Evolutionary conservation across 192 early-diverging fungal species (phyloP).

Genomic region (Linnemannia elongata): DNA sequence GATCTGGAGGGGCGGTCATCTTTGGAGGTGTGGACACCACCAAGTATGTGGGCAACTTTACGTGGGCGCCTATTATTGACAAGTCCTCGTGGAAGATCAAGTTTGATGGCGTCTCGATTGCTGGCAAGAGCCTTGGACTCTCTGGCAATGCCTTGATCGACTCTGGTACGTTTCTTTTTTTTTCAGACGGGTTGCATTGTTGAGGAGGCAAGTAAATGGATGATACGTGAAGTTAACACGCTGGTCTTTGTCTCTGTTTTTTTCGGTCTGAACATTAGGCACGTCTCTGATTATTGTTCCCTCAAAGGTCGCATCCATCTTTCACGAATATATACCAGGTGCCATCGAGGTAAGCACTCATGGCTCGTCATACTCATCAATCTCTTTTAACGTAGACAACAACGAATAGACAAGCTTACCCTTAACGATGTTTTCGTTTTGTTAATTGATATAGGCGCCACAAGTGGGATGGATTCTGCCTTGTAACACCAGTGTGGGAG

Average conservation of each 20-base stretch:
- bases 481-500: conserved; percentile 49
- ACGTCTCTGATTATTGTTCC: conserved; percentile 48
- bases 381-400: neutral
- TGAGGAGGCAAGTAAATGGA: neutral
- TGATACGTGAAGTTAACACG: neutral
- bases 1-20: conserved; percentile 43
- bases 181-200: too few species aligned
- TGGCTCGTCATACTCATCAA: neutral
- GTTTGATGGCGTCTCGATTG: conserved; percentile 40
- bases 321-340: conserved; percentile 45
- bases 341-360: conserved; percentile 34
- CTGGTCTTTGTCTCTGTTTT: neutral
- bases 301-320: conserved; percentile 25
- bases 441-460: conserved; percentile 19
- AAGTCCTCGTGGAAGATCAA: conserved; percentile 45
- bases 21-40: conserved; percentile 55
- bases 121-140: conserved; percentile 33
- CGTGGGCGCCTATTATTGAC: conserved; percentile 35
- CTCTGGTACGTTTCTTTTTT: conserved; percentile 18
- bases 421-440: neutral
- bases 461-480: conserved; percentile 53
- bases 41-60: conserved; percentile 51
- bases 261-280: neutral
- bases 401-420: neutral
- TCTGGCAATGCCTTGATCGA: conserved; percentile 52